Evolutionary conservation across 345 rosid genomes (phyloP).

Genomic region (Eucalyptus cloeziana): DNA sequence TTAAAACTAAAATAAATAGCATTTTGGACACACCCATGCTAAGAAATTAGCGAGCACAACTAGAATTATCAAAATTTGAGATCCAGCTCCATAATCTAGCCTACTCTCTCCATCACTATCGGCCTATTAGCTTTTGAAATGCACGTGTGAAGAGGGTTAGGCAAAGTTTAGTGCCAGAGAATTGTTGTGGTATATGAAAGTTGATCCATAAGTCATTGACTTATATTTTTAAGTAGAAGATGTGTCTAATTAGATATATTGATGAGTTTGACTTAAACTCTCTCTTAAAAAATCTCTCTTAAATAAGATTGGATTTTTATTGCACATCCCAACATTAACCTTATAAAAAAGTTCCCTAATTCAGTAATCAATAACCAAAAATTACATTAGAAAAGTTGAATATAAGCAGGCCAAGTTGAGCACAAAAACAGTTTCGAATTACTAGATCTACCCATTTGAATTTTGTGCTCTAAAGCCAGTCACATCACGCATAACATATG

Average conservation of each 20-base stretch:
- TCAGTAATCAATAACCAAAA: background rate
- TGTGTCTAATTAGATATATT: background rate
- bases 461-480: background rate
- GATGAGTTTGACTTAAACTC: background rate
- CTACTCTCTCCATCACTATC: accelerated
- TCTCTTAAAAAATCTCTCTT: background rate
- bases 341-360: background rate
- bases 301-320: background rate
- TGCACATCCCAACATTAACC: background rate
- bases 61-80: background rate
- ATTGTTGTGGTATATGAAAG: background rate
- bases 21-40: background rate
- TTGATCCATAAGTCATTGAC: background rate
- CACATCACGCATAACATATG: background rate
- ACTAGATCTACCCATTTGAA: background rate
- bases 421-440: background rate
- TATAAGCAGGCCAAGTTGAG: background rate
- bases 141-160: background rate
- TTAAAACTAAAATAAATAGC: background rate
- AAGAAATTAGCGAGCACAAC: accelerated
- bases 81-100: background rate
- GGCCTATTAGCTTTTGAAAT: background rate
- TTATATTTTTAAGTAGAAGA: background rate
- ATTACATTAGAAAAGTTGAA: background rate
- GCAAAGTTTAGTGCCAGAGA: background rate